Evolutionary conservation across 1,139 yeast species (phyloP), one percentile per base, ranked within the genome.

Genomic region (Magnusiomyces suaveolens): DNA sequence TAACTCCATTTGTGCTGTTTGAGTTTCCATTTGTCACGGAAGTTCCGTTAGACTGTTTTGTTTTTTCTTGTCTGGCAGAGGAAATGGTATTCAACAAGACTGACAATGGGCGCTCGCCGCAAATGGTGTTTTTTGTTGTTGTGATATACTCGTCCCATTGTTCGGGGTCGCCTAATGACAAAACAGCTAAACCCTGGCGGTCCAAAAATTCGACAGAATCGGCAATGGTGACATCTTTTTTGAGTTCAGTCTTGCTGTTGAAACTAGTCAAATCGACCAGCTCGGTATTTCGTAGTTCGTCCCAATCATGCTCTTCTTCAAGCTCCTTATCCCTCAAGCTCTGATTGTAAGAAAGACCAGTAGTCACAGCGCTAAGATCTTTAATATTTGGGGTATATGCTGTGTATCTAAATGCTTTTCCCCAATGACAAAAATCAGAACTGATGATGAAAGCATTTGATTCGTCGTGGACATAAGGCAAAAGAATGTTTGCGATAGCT

Each of bases 371-470:
- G 38, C 52, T 24, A 26, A 32, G 21, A 36, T 24, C 23, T 51
- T 58, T 72, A 56, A 0, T 16, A 14, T 18, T 21, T 2, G 26
- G 25, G 4, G 81, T 73, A 64, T 85, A 86, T 41, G 77, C 75
- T 1, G 84, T 82, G 66, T 84, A 89, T 14, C 82, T 83, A 65
- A 89, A 88, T 49, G 95, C 72, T 2, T 77, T 64, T 0, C 97
- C 97, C 98, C 98, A 92, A 66, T 92, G 98, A 66, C 97, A 90
- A 65, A 92, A 94, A 70, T 92, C 99, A 1, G 95, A 81, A 64
- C 95, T 86, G 3, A 92, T 76, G 26, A 87, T 80, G 69, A 92
- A 86, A 1, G 88, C 82, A 64, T 82, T 84, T 39, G 71, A 70
- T 25, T 76, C 75, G 61, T 84, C 79, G 2, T 67, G 68, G 54